phyloP scores from a whole-genome alignment of 2,329 filamentous ascomycete species.

The Didymellaceae sp. region DNA sequence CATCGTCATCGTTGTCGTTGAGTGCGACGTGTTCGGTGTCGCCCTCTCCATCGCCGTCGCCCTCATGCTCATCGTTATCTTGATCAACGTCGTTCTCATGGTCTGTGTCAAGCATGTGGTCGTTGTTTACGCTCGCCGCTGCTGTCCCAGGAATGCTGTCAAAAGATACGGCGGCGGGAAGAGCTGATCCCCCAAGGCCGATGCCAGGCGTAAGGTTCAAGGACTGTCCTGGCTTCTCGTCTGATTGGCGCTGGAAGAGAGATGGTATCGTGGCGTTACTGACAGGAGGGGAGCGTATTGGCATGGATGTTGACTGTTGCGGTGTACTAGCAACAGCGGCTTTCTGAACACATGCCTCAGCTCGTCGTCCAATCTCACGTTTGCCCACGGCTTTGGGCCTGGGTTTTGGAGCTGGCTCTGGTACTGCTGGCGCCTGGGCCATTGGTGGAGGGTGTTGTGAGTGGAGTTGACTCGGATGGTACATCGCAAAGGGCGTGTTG shows the following conservation, averaged over 20 bases:
- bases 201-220: slow-evolving; percentile 4
- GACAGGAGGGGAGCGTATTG: slow-evolving; percentile 43
- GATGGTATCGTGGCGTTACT: slow-evolving; percentile 22
- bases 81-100: not conserved
- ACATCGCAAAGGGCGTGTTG: slow-evolving; percentile 35
- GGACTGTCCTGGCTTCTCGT: slow-evolving; percentile 25
- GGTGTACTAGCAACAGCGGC: slow-evolving; percentile 39
- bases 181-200: slow-evolving; percentile 19
- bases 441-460: slow-evolving; percentile 20
- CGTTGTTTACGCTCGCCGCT: slow-evolving; percentile 44
- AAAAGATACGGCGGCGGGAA: slow-evolving; percentile 42
- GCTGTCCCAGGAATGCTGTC: slow-evolving; percentile 49
- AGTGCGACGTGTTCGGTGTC: slow-evolving; percentile 57
- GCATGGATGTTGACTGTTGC: slow-evolving; percentile 37
- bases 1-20: slow-evolving; percentile 58
- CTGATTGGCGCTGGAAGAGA: slow-evolving; percentile 26
- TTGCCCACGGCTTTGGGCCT: slow-evolving; percentile 65
- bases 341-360: slow-evolving; percentile 62
- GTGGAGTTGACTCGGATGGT: slow-evolving; percentile 35
- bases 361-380: slow-evolving; percentile 64
- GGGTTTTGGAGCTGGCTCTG: slow-evolving; percentile 31
- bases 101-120: slow-evolving; percentile 29
- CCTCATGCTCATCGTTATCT: not conserved
- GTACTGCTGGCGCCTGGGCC: slow-evolving; percentile 22
- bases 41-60: slow-evolving; percentile 48